Base-by-base conservation (phyloP, 2,329 filamentous ascomycete genomes). In the Hymenotorrendiella dingleyae region DNA sequence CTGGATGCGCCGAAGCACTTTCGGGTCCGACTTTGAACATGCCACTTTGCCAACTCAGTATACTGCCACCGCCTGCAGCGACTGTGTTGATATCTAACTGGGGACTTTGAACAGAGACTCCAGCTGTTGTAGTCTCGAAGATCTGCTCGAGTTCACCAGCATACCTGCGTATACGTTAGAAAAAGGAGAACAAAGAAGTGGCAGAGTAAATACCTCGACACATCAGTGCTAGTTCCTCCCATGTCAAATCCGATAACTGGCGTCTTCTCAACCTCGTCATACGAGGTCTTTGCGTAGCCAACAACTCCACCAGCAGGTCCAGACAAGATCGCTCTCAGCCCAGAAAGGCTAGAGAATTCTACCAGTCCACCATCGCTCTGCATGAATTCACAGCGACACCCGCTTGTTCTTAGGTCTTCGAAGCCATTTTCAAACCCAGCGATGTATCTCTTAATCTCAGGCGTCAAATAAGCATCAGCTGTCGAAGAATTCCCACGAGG, bases 201-300 rank as follows among this genome's bases (percentile, higher is more conserved):
- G n/a, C n/a, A n/a, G n/a, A n/a, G n/a, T n/a, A n/a, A n/a, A 55
- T 91, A 96, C 37, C 90, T 74, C 24, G 86, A 94, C 8, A 95
- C 87, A 62, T 96, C 90, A 1, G 90, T 96, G 44, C 83, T 90
- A 0, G 90, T 96, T 9, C 90, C 90, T 27, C 88, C 88, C 90
- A 96, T 96, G 54, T 96, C 90, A 57, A 96, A 96, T 0, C 90
- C 90, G 56, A 96, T 95, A 4, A 96, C 85, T 0, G 89, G 88
- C 1, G 78, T 87, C 59, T 81, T 86, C 4, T 87, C 93, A 38
- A 84, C 71, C 0, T 83, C 75, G 52, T 96, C 90, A 61, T 93
- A 96, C 1, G 85, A 93, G 0, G 91, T 96, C 16, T 91, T 79
- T 14, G 90, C 89, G 62, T 95, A 95, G 4, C 90, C 90, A 0